Conservation (phyloP, 306 rosid species). For the Gynostemma pentaphyllum region DNA sequence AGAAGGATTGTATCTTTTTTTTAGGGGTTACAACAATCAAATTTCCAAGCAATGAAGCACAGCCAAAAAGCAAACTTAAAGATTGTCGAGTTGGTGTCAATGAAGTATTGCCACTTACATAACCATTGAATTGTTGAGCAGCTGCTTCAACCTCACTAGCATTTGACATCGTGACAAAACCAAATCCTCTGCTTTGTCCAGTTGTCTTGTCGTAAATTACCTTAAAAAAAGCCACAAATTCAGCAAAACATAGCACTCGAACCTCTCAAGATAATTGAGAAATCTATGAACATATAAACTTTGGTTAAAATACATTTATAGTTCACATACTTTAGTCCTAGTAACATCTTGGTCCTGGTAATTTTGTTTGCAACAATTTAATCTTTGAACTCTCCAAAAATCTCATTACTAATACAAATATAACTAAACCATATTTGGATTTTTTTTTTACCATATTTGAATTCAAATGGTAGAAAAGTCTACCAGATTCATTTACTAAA, state of each 20-base stretch:
- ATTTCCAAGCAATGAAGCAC: neutral
- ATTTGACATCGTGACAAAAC: constrained; percentile 86
- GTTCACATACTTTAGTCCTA: no score
- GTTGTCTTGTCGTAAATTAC: constrained; percentile 82
- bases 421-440: no score
- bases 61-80: neutral
- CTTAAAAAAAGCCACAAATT: constrained; percentile 29
- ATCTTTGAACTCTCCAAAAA: no score
- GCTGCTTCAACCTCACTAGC: constrained; percentile 63
- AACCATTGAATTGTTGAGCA: constrained; percentile 75
- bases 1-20: neutral
- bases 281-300: neutral
- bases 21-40: neutral
- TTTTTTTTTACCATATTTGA: no score
- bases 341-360: no score
- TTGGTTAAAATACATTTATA: no score
- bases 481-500: no score
- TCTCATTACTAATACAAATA: no score
- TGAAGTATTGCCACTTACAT: constrained; percentile 40
- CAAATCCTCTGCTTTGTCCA: constrained; percentile 92
- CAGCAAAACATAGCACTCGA: neutral
- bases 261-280: neutral
- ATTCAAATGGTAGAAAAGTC: no score
- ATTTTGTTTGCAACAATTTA: no score
- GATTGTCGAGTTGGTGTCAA: neutral